Percentiles rank a stretch among this genome's conserved stretches.
phyloP scores from a whole-genome alignment of 169 alveolate genomes.

The Ichthyophthirius multifiliis region DNA sequence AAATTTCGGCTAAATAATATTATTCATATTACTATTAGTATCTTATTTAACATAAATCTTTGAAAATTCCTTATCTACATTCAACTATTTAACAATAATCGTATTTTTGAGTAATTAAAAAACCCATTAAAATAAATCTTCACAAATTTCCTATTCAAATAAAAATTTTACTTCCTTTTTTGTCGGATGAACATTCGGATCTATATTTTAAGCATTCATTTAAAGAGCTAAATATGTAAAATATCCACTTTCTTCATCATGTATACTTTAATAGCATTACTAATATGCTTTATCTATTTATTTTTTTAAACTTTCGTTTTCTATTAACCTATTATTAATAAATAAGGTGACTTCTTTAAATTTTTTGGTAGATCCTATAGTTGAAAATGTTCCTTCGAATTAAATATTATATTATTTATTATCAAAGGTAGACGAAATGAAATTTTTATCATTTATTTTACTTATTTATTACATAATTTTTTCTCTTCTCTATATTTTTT shows the following conservation, averaged over 20 bases:
- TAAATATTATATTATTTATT: not conserved
- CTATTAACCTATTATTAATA: slow-evolving; percentile 96
- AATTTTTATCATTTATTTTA: not conserved
- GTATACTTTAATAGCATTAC: slow-evolving; percentile 43
- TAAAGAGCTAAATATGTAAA: slow-evolving; percentile 92
- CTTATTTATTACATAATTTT: not conserved
- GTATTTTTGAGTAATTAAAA: slow-evolving; percentile 37
- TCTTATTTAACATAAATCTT: not conserved
- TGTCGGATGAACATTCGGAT: slow-evolving; percentile 98
- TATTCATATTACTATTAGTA: not conserved
- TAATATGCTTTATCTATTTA: slow-evolving; percentile 71
- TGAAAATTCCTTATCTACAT: not conserved
- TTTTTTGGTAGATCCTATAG: slow-evolving; percentile 75
- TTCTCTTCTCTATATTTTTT: slow-evolving; percentile 23
- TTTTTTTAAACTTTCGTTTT: slow-evolving; percentile 73
- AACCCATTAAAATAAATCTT: slow-evolving; percentile 53
- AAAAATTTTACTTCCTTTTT: slow-evolving; percentile 91
- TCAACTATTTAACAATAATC: not conserved
- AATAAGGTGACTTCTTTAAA: slow-evolving; percentile 87
- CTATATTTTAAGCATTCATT: slow-evolving; percentile 92
- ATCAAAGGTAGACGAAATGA: not conserved
- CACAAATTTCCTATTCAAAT: slow-evolving; percentile 81
- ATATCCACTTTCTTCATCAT: slow-evolving; percentile 60
- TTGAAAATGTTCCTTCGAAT: slow-evolving; percentile 72
- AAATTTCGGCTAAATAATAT: no score